Evolutionary conservation across 352 stramenopile species (phyloP), one percentile per base, ranked within the genome.

Genomic region (Pythium scleroteichum): DNA sequence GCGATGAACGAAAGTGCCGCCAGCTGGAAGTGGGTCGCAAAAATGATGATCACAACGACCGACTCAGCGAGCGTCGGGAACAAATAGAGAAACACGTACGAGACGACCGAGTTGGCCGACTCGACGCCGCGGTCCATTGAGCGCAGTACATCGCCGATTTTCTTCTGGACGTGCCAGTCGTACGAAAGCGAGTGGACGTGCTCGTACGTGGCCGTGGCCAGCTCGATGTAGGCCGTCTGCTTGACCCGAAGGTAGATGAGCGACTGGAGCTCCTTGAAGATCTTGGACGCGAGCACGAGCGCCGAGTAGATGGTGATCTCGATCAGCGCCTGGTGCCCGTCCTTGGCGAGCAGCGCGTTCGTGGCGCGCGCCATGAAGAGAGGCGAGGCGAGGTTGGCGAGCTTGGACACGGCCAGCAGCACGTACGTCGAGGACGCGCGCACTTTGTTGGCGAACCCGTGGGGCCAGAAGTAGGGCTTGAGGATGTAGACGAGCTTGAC

Each of bases 131-230:
- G 78, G 68, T 98, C 90, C 89, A 98, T 97, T 0, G 85, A 94
- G 26, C 96, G 82, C 42, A 99, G 79, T 29, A 99, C 95, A 69
- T 98, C 96, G 24, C 97, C 97, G 46, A 99, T 79, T 68, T 99
- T 99, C 76, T 99, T 99, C 49, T 90, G 90, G 29, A 99, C 79
- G 76, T 99, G 96, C 96, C 96, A 99, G 79, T 99, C 94, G 48
- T 99, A 92, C 66, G 88, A 98, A 7, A 99, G 79, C 27, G 74
- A 87, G 66, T 99, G 96, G 9, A 99, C 73, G 69, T 99, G 97
- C 40, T 91, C 83, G 80, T 99, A 99, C 41, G 93, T 98, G 26
- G 97, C 77, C 68, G 97, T 96, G 3, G 89, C 89, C 14, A 99
- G 76, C 72, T 99, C 95, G 65, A 99, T 97, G 82, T 98, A 99